Evolutionary conservation across 257 asterid species (phyloP).

Genomic region (Nicotiana tabacum): DNA sequence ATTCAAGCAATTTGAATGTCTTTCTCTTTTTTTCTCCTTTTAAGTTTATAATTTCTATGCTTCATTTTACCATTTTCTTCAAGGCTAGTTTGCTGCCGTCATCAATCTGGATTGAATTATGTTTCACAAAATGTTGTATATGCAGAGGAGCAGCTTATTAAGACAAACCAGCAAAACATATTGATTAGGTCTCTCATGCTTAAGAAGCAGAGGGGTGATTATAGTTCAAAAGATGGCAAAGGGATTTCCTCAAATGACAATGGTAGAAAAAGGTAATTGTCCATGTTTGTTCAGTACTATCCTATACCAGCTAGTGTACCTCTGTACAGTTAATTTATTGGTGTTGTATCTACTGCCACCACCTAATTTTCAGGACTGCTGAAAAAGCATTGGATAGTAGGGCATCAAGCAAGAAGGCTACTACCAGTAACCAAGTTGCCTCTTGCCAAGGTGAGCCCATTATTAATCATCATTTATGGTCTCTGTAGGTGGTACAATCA

Average conservation of each 20-base stretch:
- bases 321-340: neutral
- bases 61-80: neutral
- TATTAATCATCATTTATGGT: neutral
- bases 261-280: slow-evolving; percentile 61
- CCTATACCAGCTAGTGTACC: neutral
- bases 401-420: slow-evolving; percentile 61
- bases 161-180: slow-evolving; percentile 69
- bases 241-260: slow-evolving; percentile 31
- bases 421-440: slow-evolving; percentile 39
- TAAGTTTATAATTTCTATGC: neutral
- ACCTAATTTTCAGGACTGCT: slow-evolving; percentile 47
- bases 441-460: slow-evolving; percentile 49
- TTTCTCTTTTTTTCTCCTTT: neutral
- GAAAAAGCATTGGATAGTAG: slow-evolving; percentile 63
- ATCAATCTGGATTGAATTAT: neutral
- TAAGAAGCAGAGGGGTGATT: slow-evolving; percentile 58
- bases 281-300: slow-evolving; percentile 2
- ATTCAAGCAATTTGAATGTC: slow-evolving; percentile 3
- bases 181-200: slow-evolving; percentile 71
- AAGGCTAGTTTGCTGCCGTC: neutral
- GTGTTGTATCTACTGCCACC: slow-evolving; percentile 4
- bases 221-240: slow-evolving; percentile 48
- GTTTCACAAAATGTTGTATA: neutral
- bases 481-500: neutral
- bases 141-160: slow-evolving; percentile 64